These are phyloP conservation scores for Pythium sp. DNA, from an alignment of 352 stramenopile species.

Conservation along the genomic window DNA sequence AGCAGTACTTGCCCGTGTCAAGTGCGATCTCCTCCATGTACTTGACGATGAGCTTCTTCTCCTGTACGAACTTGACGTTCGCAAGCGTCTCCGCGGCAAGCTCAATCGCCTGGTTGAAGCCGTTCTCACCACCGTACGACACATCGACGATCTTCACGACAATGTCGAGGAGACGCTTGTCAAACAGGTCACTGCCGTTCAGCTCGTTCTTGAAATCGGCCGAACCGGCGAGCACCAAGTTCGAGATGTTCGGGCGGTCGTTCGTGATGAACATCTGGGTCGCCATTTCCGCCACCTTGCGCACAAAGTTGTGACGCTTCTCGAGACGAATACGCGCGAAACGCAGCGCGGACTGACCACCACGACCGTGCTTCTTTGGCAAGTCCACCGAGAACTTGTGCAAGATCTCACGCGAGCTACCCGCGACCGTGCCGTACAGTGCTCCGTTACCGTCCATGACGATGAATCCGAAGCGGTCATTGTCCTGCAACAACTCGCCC, in stretches of 20 bases:
- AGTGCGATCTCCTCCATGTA: constrained; percentile 99
- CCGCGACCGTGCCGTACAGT: constrained; percentile 97
- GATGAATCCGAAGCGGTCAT: constrained; percentile 99
- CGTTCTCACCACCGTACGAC: constrained; percentile 98
- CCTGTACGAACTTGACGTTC: constrained; percentile 99
- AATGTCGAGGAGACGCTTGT: constrained; percentile 93
- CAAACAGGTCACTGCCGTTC: constrained; percentile 96
- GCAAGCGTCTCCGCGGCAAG: constrained; percentile 95
- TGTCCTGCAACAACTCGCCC: constrained; percentile 98
- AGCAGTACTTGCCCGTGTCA: constrained; percentile 99
- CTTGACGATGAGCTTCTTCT: constrained; percentile 99
- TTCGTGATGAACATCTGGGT: constrained; percentile 99
- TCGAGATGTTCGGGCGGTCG: constrained; percentile 97
- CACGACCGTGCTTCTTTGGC: constrained; percentile 99
- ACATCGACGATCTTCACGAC: constrained; percentile 99
- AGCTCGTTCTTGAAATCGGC: constrained; percentile 99
- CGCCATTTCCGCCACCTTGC: constrained; percentile 97
- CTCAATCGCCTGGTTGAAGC: constrained; percentile 99
- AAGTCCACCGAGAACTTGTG: constrained; percentile 98
- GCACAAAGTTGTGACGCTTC: constrained; percentile 99
- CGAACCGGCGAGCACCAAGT: constrained; percentile 97
- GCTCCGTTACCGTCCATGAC: constrained; percentile 99
- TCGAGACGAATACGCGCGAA: constrained; percentile 99
- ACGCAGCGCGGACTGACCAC: constrained; percentile 99
- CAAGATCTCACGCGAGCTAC: constrained; percentile 90